phyloP scores from a whole-genome alignment of 805 yeast species.

The Metschnikowia cubensis region DNA sequence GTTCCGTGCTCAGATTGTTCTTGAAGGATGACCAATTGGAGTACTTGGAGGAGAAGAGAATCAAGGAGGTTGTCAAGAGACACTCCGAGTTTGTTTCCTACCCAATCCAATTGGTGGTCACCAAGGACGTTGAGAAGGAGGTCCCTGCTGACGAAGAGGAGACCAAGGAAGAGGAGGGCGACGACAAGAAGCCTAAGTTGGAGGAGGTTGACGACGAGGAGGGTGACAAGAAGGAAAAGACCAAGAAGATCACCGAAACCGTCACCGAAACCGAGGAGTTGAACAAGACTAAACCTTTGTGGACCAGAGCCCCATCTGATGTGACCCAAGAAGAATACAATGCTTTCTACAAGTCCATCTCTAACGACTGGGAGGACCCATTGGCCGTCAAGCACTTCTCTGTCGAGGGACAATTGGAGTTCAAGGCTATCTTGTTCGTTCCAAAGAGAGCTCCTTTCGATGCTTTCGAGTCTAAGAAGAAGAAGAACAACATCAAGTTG shows the following conservation, averaged over 20 bases:
- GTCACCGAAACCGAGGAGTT: constrained; percentile 97
- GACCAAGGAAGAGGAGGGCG: constrained; percentile 40
- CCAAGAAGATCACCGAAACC: constrained; percentile 85
- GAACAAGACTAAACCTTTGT: constrained; percentile 97
- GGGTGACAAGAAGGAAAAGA: constrained; percentile 60
- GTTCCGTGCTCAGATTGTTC: constrained; percentile 92
- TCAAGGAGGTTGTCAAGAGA: constrained; percentile 98
- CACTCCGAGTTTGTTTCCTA: constrained; percentile 99
- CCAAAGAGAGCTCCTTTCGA: constrained; percentile 99
- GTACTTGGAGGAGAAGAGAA: constrained; percentile 98
- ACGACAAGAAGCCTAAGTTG: constrained; percentile 73
- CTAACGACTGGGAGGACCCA: constrained; percentile 99
- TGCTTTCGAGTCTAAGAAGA: constrained; percentile 96
- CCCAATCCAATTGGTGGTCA: constrained; percentile 97
- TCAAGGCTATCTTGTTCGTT: constrained; percentile 94
- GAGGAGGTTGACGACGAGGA: constrained; percentile 63
- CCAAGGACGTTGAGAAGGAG: constrained; percentile 98
- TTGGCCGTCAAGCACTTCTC: constrained; percentile 99
- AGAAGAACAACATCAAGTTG: constrained; percentile 97
- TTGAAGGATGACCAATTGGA: constrained; percentile 98
- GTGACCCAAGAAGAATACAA: constrained; percentile 98
- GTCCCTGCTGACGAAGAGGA: constrained; percentile 79
- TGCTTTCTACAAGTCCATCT: constrained; percentile 98
- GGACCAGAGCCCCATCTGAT: constrained; percentile 99
- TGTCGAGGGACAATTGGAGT: constrained; percentile 99